Evolutionary conservation across 176 grass and related monocot species (phyloP), one percentile per base, ranked within the genome.

Genomic region (Typha latifolia): DNA sequence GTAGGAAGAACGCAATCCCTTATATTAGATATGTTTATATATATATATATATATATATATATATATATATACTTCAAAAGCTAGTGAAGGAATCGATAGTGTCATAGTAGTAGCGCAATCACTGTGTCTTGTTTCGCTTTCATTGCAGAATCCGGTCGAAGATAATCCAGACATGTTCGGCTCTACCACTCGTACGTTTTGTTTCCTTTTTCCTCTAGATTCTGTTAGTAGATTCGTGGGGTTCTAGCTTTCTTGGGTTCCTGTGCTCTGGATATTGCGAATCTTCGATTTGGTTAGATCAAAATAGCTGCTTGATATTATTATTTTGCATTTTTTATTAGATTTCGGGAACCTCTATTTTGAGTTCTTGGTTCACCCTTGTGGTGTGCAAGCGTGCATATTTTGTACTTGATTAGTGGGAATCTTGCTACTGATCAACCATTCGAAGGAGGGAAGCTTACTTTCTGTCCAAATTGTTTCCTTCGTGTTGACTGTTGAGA

Each of bases 91-190:
- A 37, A 37, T 37, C 34, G 34, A 37, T 37, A 37, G 34, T 37
- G 7, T 37, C 34, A 37, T 37, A 37, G 34, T 6, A 37, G 37
- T 10, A 43, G 5, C 37, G 37, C 5, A 43, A 43, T 43, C 37
- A 10, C 37, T 0, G 8, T 43, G 7, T 43, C 37, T 43, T 43
- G 37, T 43, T 10, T 43, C 37, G 37, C 37, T 43, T 43, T 43
- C 37, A 0, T 43, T 43, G 37, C 37, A 43, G 37, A 43, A 43
- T 43, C 37, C 37, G 37, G 37, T 65, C 63, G 32, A 47, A 43
- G 32, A 18, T 14, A 65, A 32, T 47, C 32, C 53, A 73, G 75
- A 74, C 79, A 87, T 87, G 84, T 87, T 87, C 64, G 84, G 84
- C 67, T 76, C 80, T 18, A 79, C 27, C 63, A 87, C 64, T 49